Base-by-base conservation (phyloP, 179 eudicot species). In the Nepenthes alata region DNA sequence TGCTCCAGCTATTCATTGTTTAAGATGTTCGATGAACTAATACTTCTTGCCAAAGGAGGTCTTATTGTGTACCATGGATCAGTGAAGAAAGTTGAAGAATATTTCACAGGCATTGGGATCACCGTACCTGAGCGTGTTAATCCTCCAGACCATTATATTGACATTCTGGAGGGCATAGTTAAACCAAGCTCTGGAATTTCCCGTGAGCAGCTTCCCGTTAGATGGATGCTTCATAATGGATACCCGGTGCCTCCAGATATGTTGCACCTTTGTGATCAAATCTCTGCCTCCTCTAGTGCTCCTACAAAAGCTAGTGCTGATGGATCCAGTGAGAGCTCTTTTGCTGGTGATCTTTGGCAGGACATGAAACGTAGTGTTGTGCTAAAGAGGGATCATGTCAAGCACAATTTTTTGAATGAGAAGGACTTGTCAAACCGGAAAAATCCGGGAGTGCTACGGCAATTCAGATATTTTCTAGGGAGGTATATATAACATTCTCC, bases 161-260 rank as follows among this genome's bases (percentile, higher is more conserved):
- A 91, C 68, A 81, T 91, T 53, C 74, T 88, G 12, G 98, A 88
- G 77, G 98, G 96, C 53, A 86, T 91, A 37, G 70, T 67, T 6
- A 86, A 86, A 66, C 79, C 85, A 0, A 82, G 75, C 12, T 67
- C 81, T 1, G 80, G 79, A 15, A 68, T 89, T 60, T 84, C 95
- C 13, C 78, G 74, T 55, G 80, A 93, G 73, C 95, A 93, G 74
- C 87, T 93, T 55, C 98, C 98, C 0, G 87, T 93, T 6, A 76
- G 85, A 74, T 93, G 98, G 98, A 93, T 93, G 98, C 84, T 93
- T 67, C 90, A 85, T 61, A 93, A 93, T 60, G 95, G 95, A 14
- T 93, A 86, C 67, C 66, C 86, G 1, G 98, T 93, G 7, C 98
- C 98, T 15, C 84, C 84, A 5, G 98, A 93, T 73, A 86, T 93